These are phyloP conservation scores for Gossypium sturtianum DNA, from an alignment of 345 rosid genomes.

Conservation along the genomic window DNA sequence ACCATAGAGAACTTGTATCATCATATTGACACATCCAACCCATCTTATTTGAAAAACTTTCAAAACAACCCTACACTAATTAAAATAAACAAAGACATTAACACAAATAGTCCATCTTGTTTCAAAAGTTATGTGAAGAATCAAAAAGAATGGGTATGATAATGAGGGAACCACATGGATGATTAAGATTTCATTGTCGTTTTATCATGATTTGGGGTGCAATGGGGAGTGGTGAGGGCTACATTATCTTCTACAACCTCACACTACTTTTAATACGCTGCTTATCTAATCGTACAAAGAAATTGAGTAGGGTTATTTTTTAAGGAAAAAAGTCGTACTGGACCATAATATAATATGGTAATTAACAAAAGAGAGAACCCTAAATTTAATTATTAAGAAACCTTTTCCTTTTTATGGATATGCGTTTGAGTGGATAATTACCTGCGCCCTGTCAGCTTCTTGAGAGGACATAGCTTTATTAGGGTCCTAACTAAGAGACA, in stretches of 20 bases:
- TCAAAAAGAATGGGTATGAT: slow-evolving; percentile 21
- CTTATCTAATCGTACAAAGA: background rate
- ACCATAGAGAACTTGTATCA: slow-evolving; percentile 4
- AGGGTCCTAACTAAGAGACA: background rate
- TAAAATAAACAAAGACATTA: slow-evolving; percentile 18
- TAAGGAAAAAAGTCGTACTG: too few relatives aligned
- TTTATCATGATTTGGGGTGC: slow-evolving; percentile 2
- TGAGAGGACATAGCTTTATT: background rate
- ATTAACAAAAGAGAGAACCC: too few relatives aligned
- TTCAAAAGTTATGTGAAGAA: slow-evolving; percentile 12
- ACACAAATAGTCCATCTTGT: slow-evolving; percentile 20
- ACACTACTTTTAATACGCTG: background rate
- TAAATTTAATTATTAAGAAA: too few relatives aligned
- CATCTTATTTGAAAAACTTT: slow-evolving; percentile 21
- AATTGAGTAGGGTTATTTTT: too few relatives aligned
- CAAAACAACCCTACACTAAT: slow-evolving; percentile 6
- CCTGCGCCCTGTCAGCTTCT: background rate
- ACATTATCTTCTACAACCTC: too few relatives aligned
- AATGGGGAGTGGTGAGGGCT: background rate
- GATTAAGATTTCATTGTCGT: slow-evolving; percentile 23
- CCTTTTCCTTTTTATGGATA: too few relatives aligned
- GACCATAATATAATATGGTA: too few relatives aligned
- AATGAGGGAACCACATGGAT: slow-evolving; percentile 22
- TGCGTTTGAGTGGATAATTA: background rate
- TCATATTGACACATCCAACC: slow-evolving; percentile 15